phyloP scores from a whole-genome alignment of 257 asterid genomes.

The Plantago elongata region DNA sequence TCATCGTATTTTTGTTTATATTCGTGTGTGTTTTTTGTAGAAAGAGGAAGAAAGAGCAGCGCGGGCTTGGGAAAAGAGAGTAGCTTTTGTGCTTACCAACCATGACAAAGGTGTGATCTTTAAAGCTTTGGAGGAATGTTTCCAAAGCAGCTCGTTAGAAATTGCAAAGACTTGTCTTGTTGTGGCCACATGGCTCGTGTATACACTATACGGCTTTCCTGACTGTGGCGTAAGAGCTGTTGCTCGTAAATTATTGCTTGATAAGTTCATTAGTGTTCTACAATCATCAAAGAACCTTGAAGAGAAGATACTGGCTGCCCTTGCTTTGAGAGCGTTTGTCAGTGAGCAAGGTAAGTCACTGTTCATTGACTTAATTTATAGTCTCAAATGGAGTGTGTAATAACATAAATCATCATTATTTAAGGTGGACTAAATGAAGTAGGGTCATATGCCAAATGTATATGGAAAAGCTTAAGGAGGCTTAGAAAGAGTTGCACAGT shows the following conservation, averaged over 20 bases:
- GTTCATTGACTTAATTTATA: not conserved
- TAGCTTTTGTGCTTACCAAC: constrained; percentile 63
- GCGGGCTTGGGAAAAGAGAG: constrained; percentile 59
- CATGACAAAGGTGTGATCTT: constrained; percentile 69
- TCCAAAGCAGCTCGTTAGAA: constrained; percentile 60
- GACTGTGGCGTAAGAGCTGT: constrained; percentile 61
- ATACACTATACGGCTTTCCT: constrained; percentile 62
- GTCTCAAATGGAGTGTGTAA: not conserved
- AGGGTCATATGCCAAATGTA: constrained; percentile 47
- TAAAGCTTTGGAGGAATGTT: constrained; percentile 65
- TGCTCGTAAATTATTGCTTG: constrained; percentile 66
- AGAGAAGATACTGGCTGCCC: constrained; percentile 68
- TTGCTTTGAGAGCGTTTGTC: constrained; percentile 61
- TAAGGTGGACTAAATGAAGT: constrained; percentile 56
- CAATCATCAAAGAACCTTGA: constrained; percentile 76
- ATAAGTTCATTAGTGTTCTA: constrained; percentile 55
- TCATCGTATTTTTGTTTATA: not conserved
- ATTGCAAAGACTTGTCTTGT: constrained; percentile 62
- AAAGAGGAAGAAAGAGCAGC: constrained; percentile 66
- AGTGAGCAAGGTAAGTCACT: constrained; percentile 48
- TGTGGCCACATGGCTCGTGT: constrained; percentile 67
- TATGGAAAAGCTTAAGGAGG: constrained; percentile 58
- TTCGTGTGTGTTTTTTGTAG: constrained; percentile 25
- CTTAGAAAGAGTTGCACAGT: constrained; percentile 55
- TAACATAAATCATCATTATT: constrained; percentile 7